Conservation (phyloP, 306 rosid genomes). For the Carpinus fangiana region DNA sequence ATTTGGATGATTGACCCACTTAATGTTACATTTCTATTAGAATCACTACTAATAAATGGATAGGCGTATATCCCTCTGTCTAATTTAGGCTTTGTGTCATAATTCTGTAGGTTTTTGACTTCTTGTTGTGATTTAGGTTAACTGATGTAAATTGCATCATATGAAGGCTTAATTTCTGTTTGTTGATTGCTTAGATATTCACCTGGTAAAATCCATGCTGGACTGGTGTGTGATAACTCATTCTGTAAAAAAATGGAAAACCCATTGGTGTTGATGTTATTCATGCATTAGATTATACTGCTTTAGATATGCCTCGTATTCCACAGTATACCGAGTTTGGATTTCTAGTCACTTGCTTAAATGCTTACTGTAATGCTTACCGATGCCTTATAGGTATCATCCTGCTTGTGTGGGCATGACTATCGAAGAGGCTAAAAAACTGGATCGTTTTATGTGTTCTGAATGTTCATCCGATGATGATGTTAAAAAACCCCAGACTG, state of each 20-base stretch:
- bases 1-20: background rate
- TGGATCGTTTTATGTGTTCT: slow-evolving; percentile 82
- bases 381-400: slow-evolving; percentile 71
- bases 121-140: slow-evolving; percentile 7
- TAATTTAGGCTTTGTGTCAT: background rate
- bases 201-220: background rate
- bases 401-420: slow-evolving; percentile 96
- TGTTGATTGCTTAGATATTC: background rate
- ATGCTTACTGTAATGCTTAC: slow-evolving; percentile 31
- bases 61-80: background rate
- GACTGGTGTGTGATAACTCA: background rate
- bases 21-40: background rate
- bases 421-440: slow-evolving; percentile 72
- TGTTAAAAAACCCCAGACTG: slow-evolving; percentile 51
- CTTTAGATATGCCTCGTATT: background rate
- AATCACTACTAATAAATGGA: background rate
- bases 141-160: slow-evolving; percentile 9
- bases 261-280: slow-evolving; percentile 5
- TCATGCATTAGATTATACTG: slow-evolving; percentile 11
- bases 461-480: slow-evolving; percentile 79
- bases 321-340: slow-evolving; percentile 6
- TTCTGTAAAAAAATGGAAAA: background rate
- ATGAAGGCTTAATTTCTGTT: slow-evolving; percentile 9
- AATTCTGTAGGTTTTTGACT: background rate
- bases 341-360: slow-evolving; percentile 1